Evolutionary conservation across 257 asterid genomes (phyloP).

Genomic region (Capsicum baccatum): DNA sequence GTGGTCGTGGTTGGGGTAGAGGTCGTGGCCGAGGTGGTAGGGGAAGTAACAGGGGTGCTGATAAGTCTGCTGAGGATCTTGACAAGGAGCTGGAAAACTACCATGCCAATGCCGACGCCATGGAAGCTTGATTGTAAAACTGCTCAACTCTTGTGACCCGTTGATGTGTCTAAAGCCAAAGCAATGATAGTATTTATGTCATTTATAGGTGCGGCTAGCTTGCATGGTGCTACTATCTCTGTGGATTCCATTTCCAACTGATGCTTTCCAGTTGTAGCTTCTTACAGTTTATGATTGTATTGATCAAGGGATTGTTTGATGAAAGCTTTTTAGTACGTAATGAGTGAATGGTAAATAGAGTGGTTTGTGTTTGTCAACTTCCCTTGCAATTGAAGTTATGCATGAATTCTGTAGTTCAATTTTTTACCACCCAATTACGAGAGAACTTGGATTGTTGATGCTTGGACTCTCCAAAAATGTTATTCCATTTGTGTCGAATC

Average conservation of each 20-base stretch:
- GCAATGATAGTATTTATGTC: too few relatives aligned
- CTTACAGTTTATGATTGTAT: constrained; percentile 20
- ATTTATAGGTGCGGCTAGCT: too few relatives aligned
- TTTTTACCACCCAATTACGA: neutral
- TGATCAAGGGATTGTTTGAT: neutral
- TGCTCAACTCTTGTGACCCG: neutral
- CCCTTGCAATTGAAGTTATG: neutral
- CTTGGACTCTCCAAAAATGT: too few relatives aligned
- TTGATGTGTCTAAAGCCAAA: too few relatives aligned
- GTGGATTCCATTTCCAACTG: neutral
- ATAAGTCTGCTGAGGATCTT: constrained; percentile 82
- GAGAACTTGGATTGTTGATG: too few relatives aligned
- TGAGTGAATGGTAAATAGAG: neutral
- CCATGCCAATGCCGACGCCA: constrained; percentile 79
- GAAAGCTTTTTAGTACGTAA: neutral
- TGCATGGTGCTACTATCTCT: neutral
- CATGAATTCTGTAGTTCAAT: neutral
- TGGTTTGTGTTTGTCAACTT: neutral
- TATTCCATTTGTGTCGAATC: too few relatives aligned
- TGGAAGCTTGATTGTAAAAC: constrained; percentile 47
- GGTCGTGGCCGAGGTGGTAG: constrained; percentile 58
- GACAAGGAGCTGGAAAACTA: constrained; percentile 89
- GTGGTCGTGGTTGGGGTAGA: constrained; percentile 35
- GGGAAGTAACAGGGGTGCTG: constrained; percentile 51
- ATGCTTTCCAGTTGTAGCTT: constrained; percentile 7